Conservation (phyloP, 148 eudicot species). For the Rhododendron mucronatum region DNA sequence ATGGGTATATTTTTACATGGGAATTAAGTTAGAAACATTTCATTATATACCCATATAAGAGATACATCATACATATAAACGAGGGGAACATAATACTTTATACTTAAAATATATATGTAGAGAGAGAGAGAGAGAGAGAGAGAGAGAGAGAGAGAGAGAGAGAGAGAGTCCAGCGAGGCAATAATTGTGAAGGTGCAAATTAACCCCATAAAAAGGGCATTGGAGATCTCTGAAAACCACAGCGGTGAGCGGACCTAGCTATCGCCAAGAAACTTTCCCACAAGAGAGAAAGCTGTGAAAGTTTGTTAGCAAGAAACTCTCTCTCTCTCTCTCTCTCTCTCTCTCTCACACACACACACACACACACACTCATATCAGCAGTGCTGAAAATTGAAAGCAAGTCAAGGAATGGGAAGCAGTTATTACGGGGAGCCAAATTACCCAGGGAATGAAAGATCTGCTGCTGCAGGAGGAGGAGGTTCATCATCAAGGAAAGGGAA, state of each 20-base stretch:
- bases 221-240: slow-evolving; percentile 9
- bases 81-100: not conserved
- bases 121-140: not conserved
- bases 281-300: no score
- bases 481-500: slow-evolving; percentile 36
- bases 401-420: slow-evolving; percentile 34
- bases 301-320: not conserved
- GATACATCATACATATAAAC: no score
- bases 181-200: slow-evolving; percentile 11
- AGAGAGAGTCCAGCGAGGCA: slow-evolving; percentile 33
- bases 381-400: not conserved
- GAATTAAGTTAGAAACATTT: no score
- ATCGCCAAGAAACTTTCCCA: not conserved
- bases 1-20: not conserved
- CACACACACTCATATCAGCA: not conserved
- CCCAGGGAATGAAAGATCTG: slow-evolving; percentile 42
- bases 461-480: not conserved
- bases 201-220: slow-evolving; percentile 24
- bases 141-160: slow-evolving; percentile 1
- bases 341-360: not conserved
- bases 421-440: slow-evolving; percentile 40
- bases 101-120: not conserved
- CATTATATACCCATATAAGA: no score
- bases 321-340: not conserved
- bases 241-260: not conserved